phyloP scores from a whole-genome alignment of 129 eudicot species.

The Oenanthe sinensis region DNA sequence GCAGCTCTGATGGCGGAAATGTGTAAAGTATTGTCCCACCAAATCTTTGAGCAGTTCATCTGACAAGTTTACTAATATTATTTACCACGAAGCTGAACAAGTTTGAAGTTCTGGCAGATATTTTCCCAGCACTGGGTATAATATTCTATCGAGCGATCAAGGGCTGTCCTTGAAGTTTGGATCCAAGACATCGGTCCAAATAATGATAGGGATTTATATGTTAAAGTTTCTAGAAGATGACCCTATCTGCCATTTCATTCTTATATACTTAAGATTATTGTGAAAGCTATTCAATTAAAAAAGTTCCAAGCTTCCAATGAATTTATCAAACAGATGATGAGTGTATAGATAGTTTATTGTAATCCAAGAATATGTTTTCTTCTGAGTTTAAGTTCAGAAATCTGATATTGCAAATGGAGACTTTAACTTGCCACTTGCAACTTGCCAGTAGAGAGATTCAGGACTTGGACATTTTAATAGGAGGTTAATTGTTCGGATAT shows the following conservation, averaged over 20 bases:
- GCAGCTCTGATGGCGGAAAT: conserved; percentile 87
- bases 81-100: conserved; percentile 6
- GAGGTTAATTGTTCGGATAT: neutral
- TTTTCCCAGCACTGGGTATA: conserved; percentile 16
- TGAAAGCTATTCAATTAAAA: neutral
- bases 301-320: neutral
- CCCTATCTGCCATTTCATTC: neutral
- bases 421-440: neutral
- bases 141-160: neutral
- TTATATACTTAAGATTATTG: neutral
- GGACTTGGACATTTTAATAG: neutral
- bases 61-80: conserved; percentile 15
- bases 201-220: neutral
- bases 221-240: neutral
- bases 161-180: neutral
- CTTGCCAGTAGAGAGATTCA: neutral
- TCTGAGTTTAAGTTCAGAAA: neutral
- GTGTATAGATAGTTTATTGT: conserved; percentile 2
- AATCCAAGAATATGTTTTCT: neutral
- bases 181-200: neutral
- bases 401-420: conserved; percentile 1
- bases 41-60: conserved; percentile 15
- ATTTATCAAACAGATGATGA: neutral
- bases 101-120: conserved; percentile 9
- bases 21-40: conserved; percentile 24